These are phyloP conservation scores for Euphorbia celastroides DNA, from an alignment of 441 rosid genomes.

Conservation along the genomic window DNA sequence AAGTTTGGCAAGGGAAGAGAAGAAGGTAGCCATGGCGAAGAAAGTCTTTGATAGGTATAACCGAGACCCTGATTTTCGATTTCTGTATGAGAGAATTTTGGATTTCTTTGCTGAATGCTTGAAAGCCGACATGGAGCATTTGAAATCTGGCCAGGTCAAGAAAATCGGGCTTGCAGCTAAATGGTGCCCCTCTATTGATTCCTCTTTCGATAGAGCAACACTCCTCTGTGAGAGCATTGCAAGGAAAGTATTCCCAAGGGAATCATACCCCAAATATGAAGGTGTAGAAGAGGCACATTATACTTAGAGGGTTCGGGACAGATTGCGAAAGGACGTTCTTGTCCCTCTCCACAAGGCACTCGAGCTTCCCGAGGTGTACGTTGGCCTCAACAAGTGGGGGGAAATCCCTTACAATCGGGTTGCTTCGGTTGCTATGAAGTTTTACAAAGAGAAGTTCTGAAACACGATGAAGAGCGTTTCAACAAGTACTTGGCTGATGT, in stretches of 20 bases:
- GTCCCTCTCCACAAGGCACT: no score
- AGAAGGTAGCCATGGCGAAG: slow-evolving; percentile 16
- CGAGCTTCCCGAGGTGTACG: slow-evolving; percentile 25
- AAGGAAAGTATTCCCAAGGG: slow-evolving; percentile 20
- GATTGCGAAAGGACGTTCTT: slow-evolving; percentile 26
- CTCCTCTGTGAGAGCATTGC: slow-evolving; percentile 26
- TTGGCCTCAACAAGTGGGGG: slow-evolving; percentile 21
- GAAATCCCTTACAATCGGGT: slow-evolving; percentile 21
- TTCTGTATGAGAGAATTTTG: slow-evolving; percentile 17
- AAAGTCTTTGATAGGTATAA: slow-evolving; percentile 14
- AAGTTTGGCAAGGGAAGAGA: slow-evolving; percentile 13
- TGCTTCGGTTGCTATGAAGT: slow-evolving; percentile 28
- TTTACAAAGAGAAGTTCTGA: slow-evolving; percentile 28
- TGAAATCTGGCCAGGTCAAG: slow-evolving; percentile 4
- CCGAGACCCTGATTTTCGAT: slow-evolving; percentile 23
- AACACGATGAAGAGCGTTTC: slow-evolving; percentile 54
- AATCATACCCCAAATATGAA: slow-evolving; percentile 21
- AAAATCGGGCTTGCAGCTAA: slow-evolving; percentile 25
- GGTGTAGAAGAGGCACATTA: slow-evolving; percentile 28
- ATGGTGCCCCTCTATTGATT: slow-evolving; percentile 28
- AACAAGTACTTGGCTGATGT: slow-evolving; percentile 37
- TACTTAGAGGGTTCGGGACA: slow-evolving; percentile 24
- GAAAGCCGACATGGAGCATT: slow-evolving; percentile 14
- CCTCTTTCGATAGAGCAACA: slow-evolving; percentile 19
- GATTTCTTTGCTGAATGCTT: slow-evolving; percentile 23